Evolutionary conservation across 441 rosid species (phyloP), one percentile per base, ranked within the genome.

Genomic region (Pelargonium fulgidum): DNA sequence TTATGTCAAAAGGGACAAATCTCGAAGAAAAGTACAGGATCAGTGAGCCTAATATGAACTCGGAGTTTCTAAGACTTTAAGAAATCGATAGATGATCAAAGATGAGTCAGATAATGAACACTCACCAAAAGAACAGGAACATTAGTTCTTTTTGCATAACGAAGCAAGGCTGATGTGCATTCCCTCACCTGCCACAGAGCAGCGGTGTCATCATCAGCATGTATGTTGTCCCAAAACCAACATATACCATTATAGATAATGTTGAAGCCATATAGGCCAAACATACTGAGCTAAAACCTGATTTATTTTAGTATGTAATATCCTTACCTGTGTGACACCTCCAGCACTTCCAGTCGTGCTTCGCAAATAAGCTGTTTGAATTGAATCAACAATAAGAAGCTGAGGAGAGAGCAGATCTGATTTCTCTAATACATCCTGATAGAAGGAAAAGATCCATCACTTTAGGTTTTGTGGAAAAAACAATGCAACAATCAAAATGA

Each of bases 121-220:
- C 92, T 81, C 80, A 93, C 97, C 95, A 93, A 80, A 79, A 93
- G 78, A 68, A 93, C 92, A 66, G 97, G 93, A 66, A 93, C 75
- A 68, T 83, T 86, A 44, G 97, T 87, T 76, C 77, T 84, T 83
- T 91, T 93, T 3, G 97, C 92, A 85, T 89, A 93, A 11, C 92
- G 95, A 76, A 93, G 79, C 80, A 93, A 79, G 12, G 95, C 86
- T 70, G 93, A 85, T 75, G 99, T 90, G 75, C 96, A 93, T 72
- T 89, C 99, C 76, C 80, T 91, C 78, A 93, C 96, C 99, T 91
- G 86, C 66, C 70, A 82, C 39, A 71, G 11, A 75, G 67, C 68
- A 41, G 66, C 10, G 36, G 45, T 14, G 59, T 68, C 62, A 74
- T 42, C 41, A 36, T 66, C 39, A 73, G 26, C 66, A 72, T 36